Base-by-base conservation (phyloP, 2,329 filamentous ascomycete species). In the Coniella lustricola region DNA sequence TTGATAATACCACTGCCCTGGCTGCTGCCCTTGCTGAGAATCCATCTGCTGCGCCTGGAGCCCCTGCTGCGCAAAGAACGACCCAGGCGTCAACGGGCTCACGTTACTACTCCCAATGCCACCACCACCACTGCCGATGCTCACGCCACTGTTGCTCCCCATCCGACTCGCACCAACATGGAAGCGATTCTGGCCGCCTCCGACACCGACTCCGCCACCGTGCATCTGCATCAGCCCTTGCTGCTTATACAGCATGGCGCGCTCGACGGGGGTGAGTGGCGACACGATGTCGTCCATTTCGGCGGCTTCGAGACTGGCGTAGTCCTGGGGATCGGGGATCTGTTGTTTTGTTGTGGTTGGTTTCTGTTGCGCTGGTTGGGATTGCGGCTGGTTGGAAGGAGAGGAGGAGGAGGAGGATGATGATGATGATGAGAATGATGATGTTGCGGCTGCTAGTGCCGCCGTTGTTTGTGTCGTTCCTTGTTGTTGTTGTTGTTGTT, bases 241-340 rank as follows among this genome's bases (percentile, higher is more conserved):
- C 32, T 50, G 44, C 25, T 52, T 52, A 16, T 50, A 52, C 44
- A 52, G 40, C 50, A 52, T 50, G 12, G 50, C 50, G 4, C 43
- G 50, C 44, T 52, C 48, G 7, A 52, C 50, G 2, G 50, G 50
- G 2, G 50, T 52, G 2, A 52, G 50, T 7, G 50, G 50, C 1
- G 47, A 50, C 12, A 52, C 50, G n/a, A 48, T 32, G 29, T 52
- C 50, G 38, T 50, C 50, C 50, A 52, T 52, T 44, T 52, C 50
- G 32, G 50, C 50, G 17, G 50, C 50, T 39, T 52, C 50, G 32
- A 52, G 49, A 14, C 47, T 45, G 7, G 50, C 50, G n/a, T 47
- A 52, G 40, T 52, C 50, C 34, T 47, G 49, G 4, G 41, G 43
- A 10, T 52, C 44, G 2, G 25, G 25, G 10, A 10, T 29, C 5